phyloP scores from a whole-genome alignment of 1,284 basidiomycete genomes.

The Moesziomyces aphidis region DNA sequence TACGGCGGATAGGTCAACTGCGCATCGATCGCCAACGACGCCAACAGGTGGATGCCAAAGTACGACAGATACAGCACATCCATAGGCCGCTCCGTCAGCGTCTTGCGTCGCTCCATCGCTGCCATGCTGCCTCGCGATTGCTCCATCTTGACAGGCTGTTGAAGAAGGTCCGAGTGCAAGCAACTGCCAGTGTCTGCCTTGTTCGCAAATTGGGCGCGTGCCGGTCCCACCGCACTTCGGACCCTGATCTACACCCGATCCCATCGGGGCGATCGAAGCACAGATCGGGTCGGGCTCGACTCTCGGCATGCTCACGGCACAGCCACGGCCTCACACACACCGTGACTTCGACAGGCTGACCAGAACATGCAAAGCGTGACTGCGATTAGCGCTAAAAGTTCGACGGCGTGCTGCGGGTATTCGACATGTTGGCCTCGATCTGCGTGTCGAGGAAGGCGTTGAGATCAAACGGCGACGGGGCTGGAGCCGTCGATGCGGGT shows the following conservation, averaged over 20 bases:
- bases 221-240: neutral
- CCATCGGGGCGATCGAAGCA: neutral
- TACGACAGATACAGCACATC: constrained; percentile 49
- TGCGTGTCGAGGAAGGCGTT: constrained; percentile 42
- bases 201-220: neutral
- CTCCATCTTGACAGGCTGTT: neutral
- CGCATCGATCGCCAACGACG: constrained; percentile 47
- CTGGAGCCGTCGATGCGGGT: constrained; percentile 14
- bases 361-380: neutral
- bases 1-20: constrained; percentile 48
- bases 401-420: constrained; percentile 11
- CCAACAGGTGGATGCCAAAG: constrained; percentile 50
- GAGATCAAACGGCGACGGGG: constrained; percentile 30
- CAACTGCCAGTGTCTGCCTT: neutral
- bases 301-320: too few species aligned
- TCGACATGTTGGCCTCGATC: constrained; percentile 10
- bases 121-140: neutral
- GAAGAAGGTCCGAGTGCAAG: neutral
- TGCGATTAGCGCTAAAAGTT: constrained; percentile 7
- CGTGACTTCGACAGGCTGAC: too few species aligned
- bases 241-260: neutral
- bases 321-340: too few species aligned
- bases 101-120: neutral
- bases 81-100: constrained; percentile 23
- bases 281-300: too few species aligned